Base-by-base conservation (phyloP, 768 basidiomycete genomes). In the Cubamyces sp. region DNA sequence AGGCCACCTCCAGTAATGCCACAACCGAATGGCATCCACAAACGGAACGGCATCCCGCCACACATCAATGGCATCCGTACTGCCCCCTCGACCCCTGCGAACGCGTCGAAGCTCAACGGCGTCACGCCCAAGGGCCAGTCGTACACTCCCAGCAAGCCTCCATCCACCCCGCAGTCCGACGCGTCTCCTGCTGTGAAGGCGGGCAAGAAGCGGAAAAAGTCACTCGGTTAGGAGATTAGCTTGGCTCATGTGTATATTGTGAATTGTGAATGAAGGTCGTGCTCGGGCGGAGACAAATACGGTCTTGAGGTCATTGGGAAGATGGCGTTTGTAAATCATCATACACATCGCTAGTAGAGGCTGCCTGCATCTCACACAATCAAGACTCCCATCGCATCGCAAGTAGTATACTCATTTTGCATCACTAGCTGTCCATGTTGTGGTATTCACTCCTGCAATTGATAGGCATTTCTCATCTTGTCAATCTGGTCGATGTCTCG, bases 201-300 rank as follows among this genome's bases (percentile, higher is more conserved):
- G 57, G 81, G 83, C 26, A 83, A 79, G 73, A 87, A 87, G 70
- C 78, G 85, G 62, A 86, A 85, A 75, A 85, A 83, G 68, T 76
- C 77, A 8, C 61, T 77, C 18, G 74, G 71, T 54, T 78, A 69
- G 30, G 23, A 3, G 26, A n/a, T 1, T 47, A 61, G 19, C 7
- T 21, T 40, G 43, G 21, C 11, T 25, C 7, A 5, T 45, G 40
- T 58, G 48, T 49, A 41, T 46, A 58, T 47, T 19, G 42, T 5
- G 42, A 43, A 43, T n/a, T 19, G 19, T 43, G 19, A 11, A 21
- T 49, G 7, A 16, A 21, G 12, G 23, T 12, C 5, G 47, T 16
- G 21, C 23, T 25, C 8, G 48, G 42, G 43, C 46, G 61, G 55
- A 37, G 57, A 34, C 5, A 34, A 6, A 5, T 34, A 11, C 11